Evolutionary conservation across 176 grass and related monocot genomes (phyloP), one percentile per base, ranked within the genome.

Genomic region (Eleusine coracana): DNA sequence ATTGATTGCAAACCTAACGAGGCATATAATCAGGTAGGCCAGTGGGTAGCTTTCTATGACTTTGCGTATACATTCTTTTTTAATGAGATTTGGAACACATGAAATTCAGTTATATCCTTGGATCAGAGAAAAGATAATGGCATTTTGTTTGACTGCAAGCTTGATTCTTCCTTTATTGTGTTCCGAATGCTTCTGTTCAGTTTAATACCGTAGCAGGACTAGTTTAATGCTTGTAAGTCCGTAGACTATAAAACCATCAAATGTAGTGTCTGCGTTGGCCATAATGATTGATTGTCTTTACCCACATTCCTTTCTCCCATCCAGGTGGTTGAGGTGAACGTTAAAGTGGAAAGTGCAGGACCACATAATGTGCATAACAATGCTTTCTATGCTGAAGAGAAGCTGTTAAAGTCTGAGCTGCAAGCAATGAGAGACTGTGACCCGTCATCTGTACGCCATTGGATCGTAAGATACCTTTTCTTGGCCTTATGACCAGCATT

Each of bases 241-340:
- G 44, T 29, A 14, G 3, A 73, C 3, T 48, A 11, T 9, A 60
- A 72, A 40, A 69, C 27, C 14, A 31, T 73, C 38, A 39, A 41
- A 16, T 80, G 60, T 5, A 80, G 6, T 54, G 37, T 68, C 3
- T 55, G 29, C 7, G 21, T 52, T 68, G 25, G 21, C 21, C 36
- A 73, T 14, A 10, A 28, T 39, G 49, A 55, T 69, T 29, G 15
- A 6, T 79, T 27, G 27, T 76, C 65, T 56, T 17, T 23, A 31
- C 31, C 31, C 20, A 2, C 21, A 69, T 55, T 82, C 52, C 56
- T 78, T 70, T 74, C 61, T 75, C 7, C 37, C 79, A 52, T 71
- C 34, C 81, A 99, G 97, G 93, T 99, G 23, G 91, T 99, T 59
- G 97, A 99, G 86, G 91, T 99, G 67, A 96, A 99, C 90, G 93